Evolutionary conservation across 2,329 filamentous ascomycete genomes (phyloP).

Genomic region (Botrytis porri): DNA sequence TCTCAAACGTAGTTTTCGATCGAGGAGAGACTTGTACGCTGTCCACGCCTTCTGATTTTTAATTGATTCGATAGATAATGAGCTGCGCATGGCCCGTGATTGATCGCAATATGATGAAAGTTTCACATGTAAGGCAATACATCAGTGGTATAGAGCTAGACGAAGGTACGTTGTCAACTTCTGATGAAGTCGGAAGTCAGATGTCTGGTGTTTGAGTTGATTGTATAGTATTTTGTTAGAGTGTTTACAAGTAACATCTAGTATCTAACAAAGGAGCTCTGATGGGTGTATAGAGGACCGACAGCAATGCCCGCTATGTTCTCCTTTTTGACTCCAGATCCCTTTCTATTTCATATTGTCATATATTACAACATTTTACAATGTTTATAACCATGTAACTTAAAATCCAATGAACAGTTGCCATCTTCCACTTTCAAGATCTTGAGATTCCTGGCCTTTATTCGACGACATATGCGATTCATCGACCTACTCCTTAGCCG

Average conservation of each 20-base stretch:
- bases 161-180: too few relatives aligned
- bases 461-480: background rate
- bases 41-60: background rate
- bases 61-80: background rate
- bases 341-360: background rate
- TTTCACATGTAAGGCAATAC: background rate
- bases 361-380: conserved; percentile 12
- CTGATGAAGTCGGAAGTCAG: background rate
- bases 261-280: background rate
- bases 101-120: background rate
- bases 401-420: background rate
- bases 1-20: background rate
- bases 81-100: background rate
- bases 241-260: background rate
- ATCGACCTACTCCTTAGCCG: background rate
- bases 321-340: background rate
- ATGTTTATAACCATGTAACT: background rate
- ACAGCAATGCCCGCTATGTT: background rate
- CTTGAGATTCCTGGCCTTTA: background rate
- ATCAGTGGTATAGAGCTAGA: background rate
- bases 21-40: background rate
- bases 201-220: background rate
- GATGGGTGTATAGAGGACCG: background rate
- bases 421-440: background rate
- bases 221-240: background rate